Conservation (phyloP, 148 eudicot genomes). For the Simmondsia chinensis region DNA sequence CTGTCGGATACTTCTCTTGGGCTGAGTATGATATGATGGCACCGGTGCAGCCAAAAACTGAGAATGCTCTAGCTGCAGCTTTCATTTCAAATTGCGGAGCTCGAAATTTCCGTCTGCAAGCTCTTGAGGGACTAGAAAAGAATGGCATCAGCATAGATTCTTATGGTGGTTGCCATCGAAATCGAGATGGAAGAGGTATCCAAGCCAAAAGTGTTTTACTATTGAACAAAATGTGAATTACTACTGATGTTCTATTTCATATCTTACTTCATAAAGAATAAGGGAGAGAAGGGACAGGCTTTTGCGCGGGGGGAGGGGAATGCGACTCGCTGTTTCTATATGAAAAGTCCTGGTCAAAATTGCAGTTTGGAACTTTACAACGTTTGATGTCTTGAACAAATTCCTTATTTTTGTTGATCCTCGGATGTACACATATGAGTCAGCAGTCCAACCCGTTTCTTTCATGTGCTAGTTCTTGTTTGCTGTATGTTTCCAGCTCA, state of each 20-base stretch:
- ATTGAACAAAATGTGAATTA: not conserved
- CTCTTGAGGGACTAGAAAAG: slow-evolving; percentile 79
- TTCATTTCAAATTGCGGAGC: slow-evolving; percentile 96
- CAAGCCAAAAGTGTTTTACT: not conserved
- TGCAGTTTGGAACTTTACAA: no score
- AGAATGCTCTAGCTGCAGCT: slow-evolving; percentile 86
- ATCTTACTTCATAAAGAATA: no score
- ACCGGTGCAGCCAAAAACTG: slow-evolving; percentile 77
- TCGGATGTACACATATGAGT: no score
- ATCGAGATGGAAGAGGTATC: slow-evolving; percentile 75
- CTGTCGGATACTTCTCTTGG: slow-evolving; percentile 98
- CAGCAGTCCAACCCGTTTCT: no score
- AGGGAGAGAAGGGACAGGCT: no score
- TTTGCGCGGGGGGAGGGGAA: no score
- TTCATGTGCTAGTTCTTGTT: no score
- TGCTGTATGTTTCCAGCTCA: not conserved
- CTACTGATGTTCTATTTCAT: not conserved
- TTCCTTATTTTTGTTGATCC: no score
- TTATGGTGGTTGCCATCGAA: slow-evolving; percentile 92
- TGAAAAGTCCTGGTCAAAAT: no score
- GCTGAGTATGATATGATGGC: slow-evolving; percentile 99
- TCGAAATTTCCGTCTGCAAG: slow-evolving; percentile 83
- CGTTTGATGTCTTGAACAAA: no score
- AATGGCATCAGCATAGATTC: slow-evolving; percentile 67
- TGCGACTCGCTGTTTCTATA: no score